phyloP scores from a whole-genome alignment of 1,284 basidiomycete genomes.

The Somion occarium region DNA sequence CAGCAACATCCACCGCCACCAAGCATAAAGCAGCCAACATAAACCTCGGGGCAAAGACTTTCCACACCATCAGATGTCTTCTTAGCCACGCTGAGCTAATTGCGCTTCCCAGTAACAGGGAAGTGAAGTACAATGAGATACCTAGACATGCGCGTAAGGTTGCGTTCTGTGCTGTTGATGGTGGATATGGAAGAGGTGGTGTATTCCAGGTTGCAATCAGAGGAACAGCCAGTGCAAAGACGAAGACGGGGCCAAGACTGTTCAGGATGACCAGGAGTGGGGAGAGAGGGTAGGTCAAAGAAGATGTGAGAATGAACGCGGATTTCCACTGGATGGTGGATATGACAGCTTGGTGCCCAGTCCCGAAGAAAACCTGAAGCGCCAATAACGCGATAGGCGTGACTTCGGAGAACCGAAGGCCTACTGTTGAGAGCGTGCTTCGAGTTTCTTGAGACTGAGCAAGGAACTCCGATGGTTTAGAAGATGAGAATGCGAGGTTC shows the following conservation, averaged over 20 bases:
- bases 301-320: slow-evolving; percentile 75
- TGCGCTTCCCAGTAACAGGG: slow-evolving; percentile 68
- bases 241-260: slow-evolving; percentile 68
- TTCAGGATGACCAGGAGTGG: slow-evolving; percentile 80
- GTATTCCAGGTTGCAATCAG: slow-evolving; percentile 88
- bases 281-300: slow-evolving; percentile 71
- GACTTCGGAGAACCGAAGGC: slow-evolving; percentile 55
- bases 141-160: slow-evolving; percentile 51
- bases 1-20: slow-evolving; percentile 50
- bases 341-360: slow-evolving; percentile 90
- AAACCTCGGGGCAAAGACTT: slow-evolving; percentile 94
- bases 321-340: slow-evolving; percentile 95
- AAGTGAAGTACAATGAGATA: slow-evolving; percentile 66
- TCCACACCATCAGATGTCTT: slow-evolving; percentile 98
- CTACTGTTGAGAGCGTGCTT: slow-evolving; percentile 31
- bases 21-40: slow-evolving; percentile 67
- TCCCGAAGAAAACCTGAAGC: slow-evolving; percentile 76
- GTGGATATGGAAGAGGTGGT: slow-evolving; percentile 45
- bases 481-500: slow-evolving; percentile 41
- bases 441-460: slow-evolving; percentile 13
- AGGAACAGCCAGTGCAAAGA: slow-evolving; percentile 64
- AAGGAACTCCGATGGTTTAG: slow-evolving; percentile 40
- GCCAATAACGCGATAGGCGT: slow-evolving; percentile 75
- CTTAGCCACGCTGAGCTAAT: slow-evolving; percentile 74
- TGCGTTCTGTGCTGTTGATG: slow-evolving; percentile 21